phyloP scores from a whole-genome alignment of 805 yeast genomes.

The Pichia nanzhaoensis region DNA sequence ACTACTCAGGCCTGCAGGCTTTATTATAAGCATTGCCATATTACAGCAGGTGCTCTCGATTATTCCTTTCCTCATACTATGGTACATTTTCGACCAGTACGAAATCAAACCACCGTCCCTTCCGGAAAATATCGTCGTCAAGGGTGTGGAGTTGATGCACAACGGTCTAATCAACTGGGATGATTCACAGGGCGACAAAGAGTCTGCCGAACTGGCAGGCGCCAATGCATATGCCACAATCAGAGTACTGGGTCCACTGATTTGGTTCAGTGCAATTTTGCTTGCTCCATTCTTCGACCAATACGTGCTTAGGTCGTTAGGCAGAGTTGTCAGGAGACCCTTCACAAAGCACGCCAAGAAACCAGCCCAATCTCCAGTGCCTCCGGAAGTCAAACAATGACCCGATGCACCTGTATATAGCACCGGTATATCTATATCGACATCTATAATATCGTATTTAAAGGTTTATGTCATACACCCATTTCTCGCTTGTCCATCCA shows the following conservation, averaged over 20 bases:
- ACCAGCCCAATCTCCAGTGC: background rate
- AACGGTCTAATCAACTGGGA: constrained; percentile 28
- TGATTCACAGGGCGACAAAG: constrained; percentile 24
- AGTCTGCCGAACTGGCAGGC: constrained; percentile 27
- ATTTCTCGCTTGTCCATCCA: too few species aligned
- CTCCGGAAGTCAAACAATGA: constrained; percentile 3
- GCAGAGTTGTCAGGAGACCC: constrained; percentile 16
- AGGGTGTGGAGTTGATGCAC: constrained; percentile 41
- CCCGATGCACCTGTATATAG: background rate
- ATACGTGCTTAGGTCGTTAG: constrained; percentile 28
- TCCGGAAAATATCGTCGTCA: constrained; percentile 43
- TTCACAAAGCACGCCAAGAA: constrained; percentile 11
- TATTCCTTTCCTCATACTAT: constrained; percentile 43
- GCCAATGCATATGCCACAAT: constrained; percentile 33
- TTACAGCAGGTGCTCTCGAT: constrained; percentile 50
- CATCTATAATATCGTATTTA: too few species aligned
- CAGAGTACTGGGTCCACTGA: constrained; percentile 23
- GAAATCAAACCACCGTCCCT: constrained; percentile 38
- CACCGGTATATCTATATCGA: background rate
- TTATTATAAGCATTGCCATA: constrained; percentile 40
- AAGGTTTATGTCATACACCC: too few species aligned
- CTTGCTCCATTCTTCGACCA: constrained; percentile 33
- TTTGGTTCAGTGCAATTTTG: constrained; percentile 26
- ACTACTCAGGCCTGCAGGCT: constrained; percentile 29
- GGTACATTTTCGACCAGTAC: constrained; percentile 43